Percentiles rank a stretch among this genome's conserved stretches.
These are phyloP conservation scores for Candida glaebosa DNA, from an alignment of 805 yeast genomes.

Conservation along the genomic window DNA sequence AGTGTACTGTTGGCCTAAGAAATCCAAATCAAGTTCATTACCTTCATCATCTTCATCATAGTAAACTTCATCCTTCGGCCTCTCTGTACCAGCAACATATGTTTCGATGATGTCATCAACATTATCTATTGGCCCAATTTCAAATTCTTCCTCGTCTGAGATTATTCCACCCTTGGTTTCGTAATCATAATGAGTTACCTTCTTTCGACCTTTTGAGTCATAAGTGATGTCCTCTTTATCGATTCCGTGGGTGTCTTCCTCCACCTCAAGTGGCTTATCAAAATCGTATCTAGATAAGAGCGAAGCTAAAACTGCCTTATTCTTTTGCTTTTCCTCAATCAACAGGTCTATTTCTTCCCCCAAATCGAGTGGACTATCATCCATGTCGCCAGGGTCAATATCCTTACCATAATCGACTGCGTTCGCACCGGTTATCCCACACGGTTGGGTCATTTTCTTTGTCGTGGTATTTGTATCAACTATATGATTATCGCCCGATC, in stretches of 20 bases:
- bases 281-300: constrained; percentile 31
- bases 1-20: constrained; percentile 18
- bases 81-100: constrained; percentile 18
- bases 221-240: constrained; percentile 31
- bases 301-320: constrained; percentile 31
- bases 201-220: constrained; percentile 36
- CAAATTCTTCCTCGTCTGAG: constrained; percentile 18
- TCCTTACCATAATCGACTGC: constrained; percentile 25
- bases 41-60: constrained; percentile 41
- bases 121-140: constrained; percentile 15
- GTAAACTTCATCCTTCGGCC: constrained; percentile 27
- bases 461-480: constrained; percentile 50
- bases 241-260: constrained; percentile 29
- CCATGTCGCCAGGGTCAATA: constrained; percentile 1
- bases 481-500: constrained; percentile 73
- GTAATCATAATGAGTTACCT: constrained; percentile 29
- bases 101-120: constrained; percentile 19
- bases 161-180: constrained; percentile 27
- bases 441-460: constrained; percentile 9
- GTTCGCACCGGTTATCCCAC: constrained; percentile 24
- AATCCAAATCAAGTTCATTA: constrained; percentile 35
- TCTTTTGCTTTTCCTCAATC: constrained; percentile 22
- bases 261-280: constrained; percentile 34
- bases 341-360: constrained; percentile 13
- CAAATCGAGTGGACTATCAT: constrained; percentile 6